Evolutionary conservation across 768 basidiomycete species (phyloP).

Genomic region (Cantharellus anzutake): DNA sequence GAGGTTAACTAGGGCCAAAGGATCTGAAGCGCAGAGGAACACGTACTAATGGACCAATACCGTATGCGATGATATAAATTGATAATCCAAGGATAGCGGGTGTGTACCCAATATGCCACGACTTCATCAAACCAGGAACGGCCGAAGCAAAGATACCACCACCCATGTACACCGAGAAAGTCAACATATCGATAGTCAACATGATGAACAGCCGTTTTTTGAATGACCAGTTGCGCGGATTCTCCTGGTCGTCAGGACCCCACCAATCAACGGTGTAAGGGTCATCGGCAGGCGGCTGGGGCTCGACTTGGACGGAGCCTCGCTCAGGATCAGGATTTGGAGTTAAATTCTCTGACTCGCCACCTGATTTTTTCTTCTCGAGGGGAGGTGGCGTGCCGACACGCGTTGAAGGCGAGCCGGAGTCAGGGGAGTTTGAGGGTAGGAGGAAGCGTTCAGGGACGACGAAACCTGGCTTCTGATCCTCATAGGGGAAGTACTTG

Average conservation of each 20-base stretch:
- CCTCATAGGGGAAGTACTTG: not conserved
- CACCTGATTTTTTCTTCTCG: not conserved
- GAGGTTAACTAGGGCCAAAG: not conserved
- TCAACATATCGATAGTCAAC: not conserved
- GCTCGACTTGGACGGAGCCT: not conserved
- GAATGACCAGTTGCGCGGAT: constrained; percentile 2
- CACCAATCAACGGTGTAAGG: constrained; percentile 7
- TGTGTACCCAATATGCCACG: too few species aligned
- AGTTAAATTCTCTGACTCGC: not conserved
- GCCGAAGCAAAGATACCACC: constrained; percentile 7
- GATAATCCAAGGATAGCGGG: constrained; percentile 17
- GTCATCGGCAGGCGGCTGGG: not conserved
- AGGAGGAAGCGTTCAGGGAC: not conserved
- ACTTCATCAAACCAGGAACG: constrained; percentile 6
- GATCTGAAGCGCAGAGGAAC: not conserved
- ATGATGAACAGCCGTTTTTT: not conserved
- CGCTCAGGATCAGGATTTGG: not conserved
- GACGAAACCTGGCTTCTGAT: not conserved
- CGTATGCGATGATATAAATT: constrained; percentile 20
- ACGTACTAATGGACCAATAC: constrained; percentile 15
- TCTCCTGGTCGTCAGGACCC: constrained; percentile 8
- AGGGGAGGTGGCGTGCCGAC: not conserved
- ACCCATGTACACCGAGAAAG: constrained; percentile 10
- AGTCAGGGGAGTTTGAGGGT: not conserved
- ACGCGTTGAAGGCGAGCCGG: not conserved